Conservation (phyloP, 192 early-diverging fungal genomes). For the Rhizophagus sp. region DNA sequence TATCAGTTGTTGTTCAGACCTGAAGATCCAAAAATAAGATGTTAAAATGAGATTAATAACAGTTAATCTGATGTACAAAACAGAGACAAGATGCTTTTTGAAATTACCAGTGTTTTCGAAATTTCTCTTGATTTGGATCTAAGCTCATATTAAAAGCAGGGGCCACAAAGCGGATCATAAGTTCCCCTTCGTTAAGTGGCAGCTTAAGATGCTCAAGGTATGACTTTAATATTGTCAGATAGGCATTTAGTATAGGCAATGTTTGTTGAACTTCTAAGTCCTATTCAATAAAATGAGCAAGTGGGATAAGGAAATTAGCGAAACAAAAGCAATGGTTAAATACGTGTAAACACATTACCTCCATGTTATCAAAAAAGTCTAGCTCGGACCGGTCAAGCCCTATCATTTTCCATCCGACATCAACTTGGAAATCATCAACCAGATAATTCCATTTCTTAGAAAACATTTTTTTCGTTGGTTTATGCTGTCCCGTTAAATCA, state of each 20-base stretch:
- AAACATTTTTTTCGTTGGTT: constrained; percentile 14
- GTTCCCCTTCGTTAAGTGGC: constrained; percentile 6
- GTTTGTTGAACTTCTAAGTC: constrained; percentile 9
- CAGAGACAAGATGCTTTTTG: not conserved
- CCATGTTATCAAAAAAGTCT: constrained; percentile 26
- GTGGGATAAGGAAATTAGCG: not conserved
- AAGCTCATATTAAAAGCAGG: constrained; percentile 21
- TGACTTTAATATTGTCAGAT: constrained; percentile 9
- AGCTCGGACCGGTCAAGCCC: constrained; percentile 4
- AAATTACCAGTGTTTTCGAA: constrained; percentile 19
- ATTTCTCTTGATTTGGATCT: constrained; percentile 20
- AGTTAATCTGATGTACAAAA: no score
- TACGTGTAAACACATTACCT: not conserved
- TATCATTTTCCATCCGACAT: constrained; percentile 8
- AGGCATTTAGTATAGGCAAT: constrained; percentile 5
- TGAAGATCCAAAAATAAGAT: no score
- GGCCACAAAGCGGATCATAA: constrained; percentile 10
- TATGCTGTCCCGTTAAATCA: constrained; percentile 19
- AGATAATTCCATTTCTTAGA: not conserved
- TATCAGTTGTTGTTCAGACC: no score
- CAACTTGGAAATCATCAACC: not conserved
- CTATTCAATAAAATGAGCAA: constrained; percentile 18
- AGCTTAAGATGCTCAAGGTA: constrained; percentile 18
- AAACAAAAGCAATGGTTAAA: constrained; percentile 29
- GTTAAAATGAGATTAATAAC: no score